Evolutionary conservation across 768 basidiomycete genomes (phyloP).

Genomic region (Tylopilus plumbeoviolaceoides): DNA sequence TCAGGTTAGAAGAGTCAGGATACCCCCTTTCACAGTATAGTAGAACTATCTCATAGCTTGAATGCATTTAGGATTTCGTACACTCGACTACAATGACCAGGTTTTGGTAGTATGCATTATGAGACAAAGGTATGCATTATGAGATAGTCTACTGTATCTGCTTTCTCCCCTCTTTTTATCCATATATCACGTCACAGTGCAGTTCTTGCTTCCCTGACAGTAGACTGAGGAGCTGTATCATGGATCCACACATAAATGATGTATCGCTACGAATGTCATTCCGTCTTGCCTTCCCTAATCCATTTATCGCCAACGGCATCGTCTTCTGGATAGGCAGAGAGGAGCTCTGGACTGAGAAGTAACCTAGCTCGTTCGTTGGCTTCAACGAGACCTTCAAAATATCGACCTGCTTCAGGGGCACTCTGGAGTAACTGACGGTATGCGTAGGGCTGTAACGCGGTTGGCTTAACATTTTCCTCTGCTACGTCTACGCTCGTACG

Average conservation of each 20-base stretch:
- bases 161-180: background rate
- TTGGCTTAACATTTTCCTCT: constrained; percentile 33
- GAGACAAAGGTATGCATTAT: no score
- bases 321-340: constrained; percentile 45
- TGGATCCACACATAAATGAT: constrained; percentile 1
- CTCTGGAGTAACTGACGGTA: constrained; percentile 22
- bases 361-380: constrained; percentile 34
- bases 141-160: no score
- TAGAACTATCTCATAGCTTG: no score
- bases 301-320: constrained; percentile 35
- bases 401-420: constrained; percentile 30
- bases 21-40: background rate
- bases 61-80: no score
- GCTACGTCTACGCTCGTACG: constrained; percentile 28
- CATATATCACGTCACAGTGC: background rate
- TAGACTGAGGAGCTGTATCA: background rate
- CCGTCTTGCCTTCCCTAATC: constrained; percentile 23
- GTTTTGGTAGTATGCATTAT: no score
- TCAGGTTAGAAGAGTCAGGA: background rate
- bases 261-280: background rate
- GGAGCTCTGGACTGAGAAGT: constrained; percentile 40
- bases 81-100: no score
- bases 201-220: background rate
- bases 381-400: constrained; percentile 34
- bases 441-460: constrained; percentile 13